A percentile compares a stretch with the other conserved stretches of the same genome.
Conservation (phyloP, 192 early-diverging fungal genomes). For the Radiomyces spectabilis region DNA sequence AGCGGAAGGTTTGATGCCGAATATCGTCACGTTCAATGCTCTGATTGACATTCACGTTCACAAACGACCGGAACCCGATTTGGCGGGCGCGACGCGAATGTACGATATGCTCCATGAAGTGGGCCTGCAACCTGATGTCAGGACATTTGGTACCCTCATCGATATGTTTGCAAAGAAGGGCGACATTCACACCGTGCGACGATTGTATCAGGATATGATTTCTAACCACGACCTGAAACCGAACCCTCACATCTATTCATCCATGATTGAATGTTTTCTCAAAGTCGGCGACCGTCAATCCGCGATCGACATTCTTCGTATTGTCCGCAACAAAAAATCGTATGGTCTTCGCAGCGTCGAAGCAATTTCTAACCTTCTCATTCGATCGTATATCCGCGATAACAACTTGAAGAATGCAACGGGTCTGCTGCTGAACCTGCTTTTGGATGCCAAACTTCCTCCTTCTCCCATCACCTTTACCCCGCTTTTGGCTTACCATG, state of each 20-base stretch:
- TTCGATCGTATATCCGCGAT: conserved; percentile 22
- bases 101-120: conserved; percentile 30
- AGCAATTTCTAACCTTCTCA: conserved; percentile 36
- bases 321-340: not conserved
- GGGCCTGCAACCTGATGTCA: conserved; percentile 29
- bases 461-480: no score
- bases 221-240: conserved; percentile 22
- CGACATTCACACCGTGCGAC: conserved; percentile 21
- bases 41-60: conserved; percentile 37
- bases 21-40: conserved; percentile 34
- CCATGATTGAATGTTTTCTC: conserved; percentile 21
- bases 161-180: conserved; percentile 37
- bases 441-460: conserved; percentile 23
- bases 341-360: conserved; percentile 13
- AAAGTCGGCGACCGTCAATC: not conserved
- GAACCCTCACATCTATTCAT: conserved; percentile 17
- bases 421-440: conserved; percentile 20
- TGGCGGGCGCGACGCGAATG: conserved; percentile 31
- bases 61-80: conserved; percentile 23
- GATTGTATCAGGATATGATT: conserved; percentile 41
- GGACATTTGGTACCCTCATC: conserved; percentile 43
- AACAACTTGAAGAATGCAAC: conserved; percentile 31
- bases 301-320: conserved; percentile 9
- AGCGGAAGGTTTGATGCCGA: conserved; percentile 19
- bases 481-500: conserved; percentile 37